Evolutionary conservation across 805 yeast genomes (phyloP).

Genomic region (Hanseniaspora mollemarum): DNA sequence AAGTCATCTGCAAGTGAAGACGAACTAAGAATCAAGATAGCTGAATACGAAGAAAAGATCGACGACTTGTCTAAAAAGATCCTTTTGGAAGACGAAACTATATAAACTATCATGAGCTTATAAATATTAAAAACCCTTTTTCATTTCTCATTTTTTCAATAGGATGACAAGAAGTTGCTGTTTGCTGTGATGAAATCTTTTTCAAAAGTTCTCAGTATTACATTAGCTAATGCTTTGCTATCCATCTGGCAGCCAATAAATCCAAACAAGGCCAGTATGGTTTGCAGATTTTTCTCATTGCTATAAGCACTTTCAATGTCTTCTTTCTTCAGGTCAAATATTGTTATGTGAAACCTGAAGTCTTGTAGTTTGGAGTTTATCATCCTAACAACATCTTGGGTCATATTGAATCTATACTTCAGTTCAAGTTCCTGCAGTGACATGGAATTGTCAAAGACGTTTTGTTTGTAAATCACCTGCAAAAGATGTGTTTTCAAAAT

Average conservation of each 20-base stretch:
- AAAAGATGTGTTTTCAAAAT: background rate
- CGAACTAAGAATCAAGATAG: constrained; percentile 40
- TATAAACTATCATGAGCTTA: background rate
- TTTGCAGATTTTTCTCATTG: constrained; percentile 5
- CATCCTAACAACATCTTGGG: background rate
- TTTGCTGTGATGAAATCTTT: background rate
- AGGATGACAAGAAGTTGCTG: background rate
- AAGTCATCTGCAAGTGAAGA: constrained; percentile 25
- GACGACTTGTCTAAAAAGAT: constrained; percentile 33
- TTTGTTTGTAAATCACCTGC: background rate
- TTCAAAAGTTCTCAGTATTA: background rate
- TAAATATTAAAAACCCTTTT: background rate
- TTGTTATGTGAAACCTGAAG: background rate
- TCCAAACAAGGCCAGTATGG: constrained; percentile 5
- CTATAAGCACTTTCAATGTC: background rate
- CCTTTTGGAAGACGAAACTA: constrained; percentile 13
- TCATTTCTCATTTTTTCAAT: background rate
- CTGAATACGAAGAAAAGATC: constrained; percentile 53
- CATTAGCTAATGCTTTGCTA: background rate
- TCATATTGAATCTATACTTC: background rate
- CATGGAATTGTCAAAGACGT: background rate
- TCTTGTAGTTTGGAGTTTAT: background rate
- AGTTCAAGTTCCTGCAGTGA: background rate
- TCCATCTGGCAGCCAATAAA: background rate
- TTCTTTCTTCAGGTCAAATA: background rate